Percentiles rank a stretch among this genome's conserved stretches.
phyloP scores from a whole-genome alignment of 2,329 filamentous ascomycete species.

The Trichoderma atrobrunneum region DNA sequence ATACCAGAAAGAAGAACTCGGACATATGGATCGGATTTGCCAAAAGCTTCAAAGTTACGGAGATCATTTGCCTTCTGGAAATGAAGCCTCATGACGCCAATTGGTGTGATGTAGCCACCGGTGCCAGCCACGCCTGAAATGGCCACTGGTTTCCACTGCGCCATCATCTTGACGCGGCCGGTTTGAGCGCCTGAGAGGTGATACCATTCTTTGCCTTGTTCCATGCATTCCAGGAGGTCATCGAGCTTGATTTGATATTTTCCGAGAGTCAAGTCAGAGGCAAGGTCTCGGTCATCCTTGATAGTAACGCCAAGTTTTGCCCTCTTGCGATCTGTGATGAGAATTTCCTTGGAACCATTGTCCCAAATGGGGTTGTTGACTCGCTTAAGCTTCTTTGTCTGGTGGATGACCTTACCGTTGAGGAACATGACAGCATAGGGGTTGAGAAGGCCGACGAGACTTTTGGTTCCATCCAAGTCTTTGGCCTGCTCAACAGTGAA shows the following conservation, averaged over 20 bases:
- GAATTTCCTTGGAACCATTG: constrained; percentile 86
- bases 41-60: constrained; percentile 89
- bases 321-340: constrained; percentile 89
- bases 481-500: constrained; percentile 96
- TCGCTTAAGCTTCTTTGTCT: constrained; percentile 88
- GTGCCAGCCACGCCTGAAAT: constrained; percentile 77
- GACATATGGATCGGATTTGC: constrained; percentile 94
- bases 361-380: constrained; percentile 98
- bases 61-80: constrained; percentile 80
- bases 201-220: constrained; percentile 95
- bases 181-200: constrained; percentile 76
- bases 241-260: constrained; percentile 94
- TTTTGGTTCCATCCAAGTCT: constrained; percentile 89
- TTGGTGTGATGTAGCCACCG: constrained; percentile 86
- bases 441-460: constrained; percentile 84
- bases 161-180: constrained; percentile 83
- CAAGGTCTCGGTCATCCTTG: constrained; percentile 90
- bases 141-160: constrained; percentile 94
- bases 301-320: constrained; percentile 88
- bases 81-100: constrained; percentile 93
- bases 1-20: constrained; percentile 86
- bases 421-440: constrained; percentile 86
- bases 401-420: constrained; percentile 87
- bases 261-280: constrained; percentile 78
- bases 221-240: constrained; percentile 86